Evolutionary conservation across 768 basidiomycete genomes (phyloP), one percentile per base, ranked within the genome.

Genomic region (Mycena amicta): DNA sequence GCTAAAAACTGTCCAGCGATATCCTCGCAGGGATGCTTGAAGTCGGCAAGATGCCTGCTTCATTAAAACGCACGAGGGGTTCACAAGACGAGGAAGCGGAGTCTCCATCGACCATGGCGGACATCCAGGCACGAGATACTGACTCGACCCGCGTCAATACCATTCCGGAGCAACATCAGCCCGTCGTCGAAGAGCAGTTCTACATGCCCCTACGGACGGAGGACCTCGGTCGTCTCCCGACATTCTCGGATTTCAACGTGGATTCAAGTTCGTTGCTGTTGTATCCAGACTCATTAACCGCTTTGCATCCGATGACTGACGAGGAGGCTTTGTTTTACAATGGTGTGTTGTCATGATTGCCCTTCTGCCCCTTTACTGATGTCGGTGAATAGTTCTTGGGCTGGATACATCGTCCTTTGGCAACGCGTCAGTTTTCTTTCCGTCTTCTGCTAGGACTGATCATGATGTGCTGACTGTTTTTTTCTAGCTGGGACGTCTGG

Each of bases 51-150:
- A 41, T 33, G 15, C 31, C 52, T 2, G 28, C 39, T 16, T 63
- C 62, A 2, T 33, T 63, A 30, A 63, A 63, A 47, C 62, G 62
- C 13, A 5, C 54, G 3, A 53, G 62, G n/a, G n/a, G n/a, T n/a
- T n/a, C n/a, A n/a, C n/a, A n/a, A 16, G 46, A 50, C 29, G 29
- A 29, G 2, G 55, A 56, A 49, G 52, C 30, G 28, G 20, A 43
- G 33, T 18, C 33, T 29, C 27, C 29, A 25, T 37, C n/a, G n/a
- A n/a, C n/a, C n/a, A n/a, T n/a, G n/a, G n/a, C n/a, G n/a, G n/a
- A n/a, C n/a, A n/a, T n/a, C n/a, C n/a, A n/a, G n/a, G n/a, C n/a
- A n/a, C n/a, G n/a, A n/a, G n/a, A n/a, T n/a, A n/a, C n/a, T n/a
- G n/a, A n/a, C n/a, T 5, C 41, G 13, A 20, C 41, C 20, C 13